These are phyloP conservation scores for Elsinoe batatas DNA, from an alignment of 2,329 filamentous ascomycete genomes.

Conservation along the genomic window DNA sequence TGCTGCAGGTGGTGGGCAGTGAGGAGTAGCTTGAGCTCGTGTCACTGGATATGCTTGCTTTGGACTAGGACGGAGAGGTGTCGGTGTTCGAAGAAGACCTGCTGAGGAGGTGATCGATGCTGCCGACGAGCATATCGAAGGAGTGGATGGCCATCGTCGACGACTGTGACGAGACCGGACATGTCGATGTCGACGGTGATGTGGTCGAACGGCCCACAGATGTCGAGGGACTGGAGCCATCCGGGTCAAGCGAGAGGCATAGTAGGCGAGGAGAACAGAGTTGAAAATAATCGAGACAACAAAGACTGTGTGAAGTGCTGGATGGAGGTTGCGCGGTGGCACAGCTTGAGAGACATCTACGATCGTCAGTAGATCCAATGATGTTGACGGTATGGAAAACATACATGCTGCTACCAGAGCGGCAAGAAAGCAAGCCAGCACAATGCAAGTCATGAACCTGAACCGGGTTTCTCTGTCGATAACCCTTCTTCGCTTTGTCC, in stretches of 20 bases:
- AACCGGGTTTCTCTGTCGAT: background rate
- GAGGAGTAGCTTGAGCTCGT: background rate
- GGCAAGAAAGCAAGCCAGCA: background rate
- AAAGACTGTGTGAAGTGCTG: constrained; percentile 2
- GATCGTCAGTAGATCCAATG: background rate
- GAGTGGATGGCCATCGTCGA: constrained; percentile 2
- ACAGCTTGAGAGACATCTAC: constrained; percentile 1
- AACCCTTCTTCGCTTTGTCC: background rate
- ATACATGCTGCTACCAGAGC: constrained; percentile 7
- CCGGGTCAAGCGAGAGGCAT: background rate
- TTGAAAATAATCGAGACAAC: background rate
- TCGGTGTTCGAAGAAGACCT: constrained; percentile 2
- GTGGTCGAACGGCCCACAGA: background rate
- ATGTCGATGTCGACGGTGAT: background rate
- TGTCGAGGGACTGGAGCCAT: background rate
- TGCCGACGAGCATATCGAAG: background rate
- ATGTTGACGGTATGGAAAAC: background rate
- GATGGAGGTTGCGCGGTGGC: background rate
- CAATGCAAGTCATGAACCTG: background rate
- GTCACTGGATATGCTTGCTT: background rate
- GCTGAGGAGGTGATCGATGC: background rate
- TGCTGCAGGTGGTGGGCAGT: background rate
- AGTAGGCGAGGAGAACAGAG: constrained; percentile 2
- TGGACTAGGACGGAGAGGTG: background rate
- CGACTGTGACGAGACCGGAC: background rate